Base-by-base conservation (phyloP, 805 yeast genomes). In the Lachancea dasiensis region DNA sequence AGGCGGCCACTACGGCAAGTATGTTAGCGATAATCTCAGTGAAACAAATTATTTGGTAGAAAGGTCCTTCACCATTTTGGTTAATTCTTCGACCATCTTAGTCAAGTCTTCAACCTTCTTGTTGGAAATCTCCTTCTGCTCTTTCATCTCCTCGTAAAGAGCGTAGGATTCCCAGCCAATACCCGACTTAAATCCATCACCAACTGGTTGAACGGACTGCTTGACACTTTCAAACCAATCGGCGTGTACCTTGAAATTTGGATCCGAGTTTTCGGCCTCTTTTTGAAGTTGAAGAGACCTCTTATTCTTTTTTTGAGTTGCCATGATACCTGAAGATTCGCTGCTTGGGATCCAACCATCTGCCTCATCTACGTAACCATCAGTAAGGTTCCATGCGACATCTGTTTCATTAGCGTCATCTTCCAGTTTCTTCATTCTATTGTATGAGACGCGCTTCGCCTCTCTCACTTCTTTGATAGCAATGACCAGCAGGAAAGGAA, bases 401-500 rank as follows among this genome's bases (percentile, higher is more conserved):
- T 86, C 85, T 15, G 65, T 50, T 52, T 82, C 90, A 54, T 83
- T 84, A 15, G 86, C 84, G 59, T 86, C 95, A 56, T 86, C 95
- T 0, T 82, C 65, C 14, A 75, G 58, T 2, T 77, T 74, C 46
- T 69, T 72, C 39, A 70, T 61, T 45, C 95, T 67, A 58, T 86
- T 86, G 58, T 81, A 85, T 36, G 68, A 70, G 15, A 86, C 78
- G 50, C 92, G 65, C 48, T 76, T 72, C 1, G 95, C 92, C 23
- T 66, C 70, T 26, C 73, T 65, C 4, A 79, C 68, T 58, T 86
- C 96, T 46, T 70, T 75, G 18, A 73, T 45, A 0, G 92, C 74
- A 38, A 81, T 76, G 35, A 76, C 64, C 1, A 70, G 36, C 47
- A 86, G 65, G 31, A 78, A 63, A 2, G 95, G 95, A 2, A 80